Evolutionary conservation across 2,329 filamentous ascomycete species (phyloP).

Genomic region (Pseudogymnoascus sp.): DNA sequence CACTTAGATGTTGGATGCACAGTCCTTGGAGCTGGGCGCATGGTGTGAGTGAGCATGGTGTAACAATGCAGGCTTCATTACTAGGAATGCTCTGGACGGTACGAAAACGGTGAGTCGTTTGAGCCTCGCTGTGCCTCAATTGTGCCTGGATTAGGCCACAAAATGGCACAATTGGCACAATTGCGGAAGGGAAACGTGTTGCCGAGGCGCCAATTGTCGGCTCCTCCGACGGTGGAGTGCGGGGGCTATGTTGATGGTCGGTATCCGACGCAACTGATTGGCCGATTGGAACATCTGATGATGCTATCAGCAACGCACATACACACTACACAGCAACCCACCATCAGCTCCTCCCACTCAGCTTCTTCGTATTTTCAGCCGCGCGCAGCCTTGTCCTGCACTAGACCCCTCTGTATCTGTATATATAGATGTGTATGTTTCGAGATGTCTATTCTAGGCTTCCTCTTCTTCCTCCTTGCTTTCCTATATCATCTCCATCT

Average conservation of each 20-base stretch:
- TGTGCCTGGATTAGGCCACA: background rate
- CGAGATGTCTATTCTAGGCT: background rate
- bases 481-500: background rate
- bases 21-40: background rate
- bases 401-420: constrained; percentile 4
- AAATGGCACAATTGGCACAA: background rate
- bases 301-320: background rate
- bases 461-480: background rate
- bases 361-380: constrained; percentile 2
- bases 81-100: background rate
- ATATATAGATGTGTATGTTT: background rate
- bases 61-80: background rate
- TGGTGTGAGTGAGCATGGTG: background rate
- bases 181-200: background rate
- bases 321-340: background rate
- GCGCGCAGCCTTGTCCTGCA: background rate
- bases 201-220: constrained; percentile 5
- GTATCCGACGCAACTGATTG: background rate
- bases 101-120: background rate
- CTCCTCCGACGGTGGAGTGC: background rate
- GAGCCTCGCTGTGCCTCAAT: background rate
- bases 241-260: background rate
- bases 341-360: background rate
- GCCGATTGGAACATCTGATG: background rate
- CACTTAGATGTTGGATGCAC: background rate